Conservation (phyloP, 108 stramenopile genomes). For the Pseudonitzschia delicatissima region DNA sequence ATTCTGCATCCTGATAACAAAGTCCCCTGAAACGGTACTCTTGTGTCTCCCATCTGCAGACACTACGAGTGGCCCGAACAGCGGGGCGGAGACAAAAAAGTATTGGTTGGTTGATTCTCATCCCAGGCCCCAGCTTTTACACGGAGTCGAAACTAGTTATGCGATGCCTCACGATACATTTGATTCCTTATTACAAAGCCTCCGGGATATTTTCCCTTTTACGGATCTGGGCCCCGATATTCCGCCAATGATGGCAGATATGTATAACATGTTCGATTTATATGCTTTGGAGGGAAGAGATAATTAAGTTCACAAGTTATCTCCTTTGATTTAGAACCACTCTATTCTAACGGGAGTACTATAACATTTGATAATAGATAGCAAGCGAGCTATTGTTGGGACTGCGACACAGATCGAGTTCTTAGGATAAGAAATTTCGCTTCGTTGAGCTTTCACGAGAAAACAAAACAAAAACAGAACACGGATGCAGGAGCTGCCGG, state of each 20-base stretch:
- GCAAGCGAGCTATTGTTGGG: no score
- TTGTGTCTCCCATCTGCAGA: conserved; percentile 33
- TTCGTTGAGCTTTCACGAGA: no score
- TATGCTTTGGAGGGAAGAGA: conserved; percentile 30
- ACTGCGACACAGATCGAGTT: no score
- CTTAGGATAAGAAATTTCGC: no score
- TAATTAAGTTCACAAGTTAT: no score
- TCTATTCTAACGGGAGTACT: no score
- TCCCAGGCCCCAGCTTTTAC: conserved; percentile 55
- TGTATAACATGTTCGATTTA: conserved; percentile 87
- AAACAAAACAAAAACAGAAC: no score
- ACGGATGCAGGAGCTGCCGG: no score
- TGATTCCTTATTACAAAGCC: conserved; percentile 33
- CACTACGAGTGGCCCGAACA: not conserved
- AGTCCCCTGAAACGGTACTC: conserved; percentile 79
- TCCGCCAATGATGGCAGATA: conserved; percentile 74
- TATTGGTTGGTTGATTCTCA: conserved; percentile 78
- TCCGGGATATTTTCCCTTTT: conserved; percentile 58
- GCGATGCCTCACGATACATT: conserved; percentile 51
- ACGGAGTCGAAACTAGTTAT: conserved; percentile 41
- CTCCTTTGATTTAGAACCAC: no score
- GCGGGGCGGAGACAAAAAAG: not conserved
- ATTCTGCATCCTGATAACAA: conserved; percentile 67
- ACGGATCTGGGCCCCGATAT: conserved; percentile 71
- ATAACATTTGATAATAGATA: no score